Base-by-base conservation (phyloP, 2,329 filamentous ascomycete species). In the Colletotrichum trifolii region DNA sequence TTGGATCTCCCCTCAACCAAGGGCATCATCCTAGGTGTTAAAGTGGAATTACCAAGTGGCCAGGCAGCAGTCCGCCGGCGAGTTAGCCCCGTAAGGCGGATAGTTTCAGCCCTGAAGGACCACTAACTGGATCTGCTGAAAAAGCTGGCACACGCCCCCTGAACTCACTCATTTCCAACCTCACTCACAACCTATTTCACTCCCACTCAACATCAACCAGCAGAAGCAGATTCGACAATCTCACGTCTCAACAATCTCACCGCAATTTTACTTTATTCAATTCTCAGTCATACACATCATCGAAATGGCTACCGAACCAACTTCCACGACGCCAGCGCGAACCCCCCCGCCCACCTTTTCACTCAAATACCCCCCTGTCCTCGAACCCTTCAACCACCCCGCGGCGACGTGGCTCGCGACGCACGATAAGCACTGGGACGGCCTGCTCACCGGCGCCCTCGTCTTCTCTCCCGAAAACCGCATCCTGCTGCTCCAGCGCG, bases 401-500 rank as follows among this genome's bases (percentile, higher is more conserved):
- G 25, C 57, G 6, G 11, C n/a, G 17, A 52, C 60, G n/a, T 71
- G 69, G 64, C 60, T 71, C 48, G 11, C 39, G 8, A 49, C 64
- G 45, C 50, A 70, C 54, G 15, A 54, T 35, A 40, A 58, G 43
- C 54, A 50, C 33, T 57, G 60, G 54, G 68, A 75, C 57, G 74
- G 75, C 42, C 53, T 79, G 13, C 74, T 74, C 12, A 71, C 73
- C 4, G 72, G 72, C 55, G 74, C 76, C 13, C 68, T 79, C 48
- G 73, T 81, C 64, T 78, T 79, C 62, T 69, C 77, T 71, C 13
- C 67, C 43, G 43, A 68, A 7, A 60, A 71, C 58, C 73, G 75
- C 42, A 71, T 84, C 50, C 79, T 84, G 2, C 78, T 85, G 17
- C 69, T 85, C 9, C 82, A 83, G 70, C 81, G 82, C 70, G 78